Base-by-base conservation (phyloP, 1,139 yeast species). In the Kurtzmaniella quercitrusa region DNA sequence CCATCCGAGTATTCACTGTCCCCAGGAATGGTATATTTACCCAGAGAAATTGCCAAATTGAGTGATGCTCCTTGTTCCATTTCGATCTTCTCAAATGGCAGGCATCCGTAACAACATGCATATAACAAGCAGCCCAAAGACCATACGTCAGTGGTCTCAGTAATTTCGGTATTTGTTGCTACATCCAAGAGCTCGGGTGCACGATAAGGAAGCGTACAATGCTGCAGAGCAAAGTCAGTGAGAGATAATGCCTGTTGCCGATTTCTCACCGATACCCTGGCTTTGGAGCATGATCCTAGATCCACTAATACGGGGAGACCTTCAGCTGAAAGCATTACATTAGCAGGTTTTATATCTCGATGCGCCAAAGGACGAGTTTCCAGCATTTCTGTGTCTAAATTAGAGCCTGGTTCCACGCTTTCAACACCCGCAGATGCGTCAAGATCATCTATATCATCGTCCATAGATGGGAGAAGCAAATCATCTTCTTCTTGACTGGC, bases 151-250 rank as follows among this genome's bases (percentile, higher is more conserved):
- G 86, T 82, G 43, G 78, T 75, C 56, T 86, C 95, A 46, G 83
- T 81, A 38, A 91, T 71, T 3, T 64, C 62, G 12, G 77, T 60
- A 39, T 83, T 82, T 0, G 88, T 78, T 41, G 78, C 80, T 41
- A 88, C 86, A 52, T 88, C 94, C 46, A 89, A 68, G 38, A 91
- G 68, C 56, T 91, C 98, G 0, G 98, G 98, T 0, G 97, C 96
- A 33, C 96, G 67, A 60, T 85, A 91, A 0, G 95, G 93, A 46
- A 88, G 66, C 1, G 96, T 86, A 56, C 96, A 88, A 59, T 87
- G 89, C 55, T 86, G 95, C 47, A 82, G 88, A 4, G 95, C 89
- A 57, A 79, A 70, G 54, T 89, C 96, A 45, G 88, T 93, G 34
- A 88, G 63, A 14, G 84, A 76, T 26, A 88, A 66, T 0, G 96